Percentiles rank a stretch among this genome's conserved stretches.
phyloP scores from a whole-genome alignment of 208 protist species.

The Wallacemonas sp. region DNA sequence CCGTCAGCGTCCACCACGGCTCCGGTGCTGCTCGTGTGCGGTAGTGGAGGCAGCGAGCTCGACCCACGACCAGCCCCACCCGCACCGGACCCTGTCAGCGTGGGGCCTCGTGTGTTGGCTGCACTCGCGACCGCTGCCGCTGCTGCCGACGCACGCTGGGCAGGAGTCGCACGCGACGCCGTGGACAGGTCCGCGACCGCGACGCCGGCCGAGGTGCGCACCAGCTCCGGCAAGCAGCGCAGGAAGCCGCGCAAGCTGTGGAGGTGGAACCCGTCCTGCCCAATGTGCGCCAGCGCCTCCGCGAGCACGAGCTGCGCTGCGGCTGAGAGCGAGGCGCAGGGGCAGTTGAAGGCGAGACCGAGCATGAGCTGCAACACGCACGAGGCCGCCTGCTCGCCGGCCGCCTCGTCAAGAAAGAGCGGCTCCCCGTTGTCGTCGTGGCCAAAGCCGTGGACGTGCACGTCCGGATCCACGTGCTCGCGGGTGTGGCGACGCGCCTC shows the following conservation, averaged over 20 bases:
- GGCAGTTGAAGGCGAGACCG: conserved; percentile 70
- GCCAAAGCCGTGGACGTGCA: conserved; percentile 1
- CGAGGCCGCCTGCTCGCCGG: conserved; percentile 34
- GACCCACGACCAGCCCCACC: conserved; percentile 7
- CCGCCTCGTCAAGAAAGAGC: conserved; percentile 6
- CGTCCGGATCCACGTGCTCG: neutral
- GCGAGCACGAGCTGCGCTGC: conserved; percentile 71
- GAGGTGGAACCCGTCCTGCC: conserved; percentile 4
- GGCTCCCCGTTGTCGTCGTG: conserved; percentile 6
- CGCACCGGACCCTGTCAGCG: neutral
- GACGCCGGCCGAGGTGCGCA: neutral
- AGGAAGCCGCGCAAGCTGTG: conserved; percentile 17
- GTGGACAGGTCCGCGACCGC: neutral
- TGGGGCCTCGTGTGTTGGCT: too few species aligned
- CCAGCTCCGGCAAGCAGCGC: conserved; percentile 1
- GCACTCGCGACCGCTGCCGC: neutral
- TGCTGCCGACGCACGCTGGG: conserved; percentile 12
- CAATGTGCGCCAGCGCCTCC: conserved; percentile 12
- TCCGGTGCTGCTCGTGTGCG: neutral
- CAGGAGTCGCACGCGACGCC: neutral
- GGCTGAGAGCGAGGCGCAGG: conserved; percentile 50
- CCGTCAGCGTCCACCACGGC: neutral
- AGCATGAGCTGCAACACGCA: conserved; percentile 51
- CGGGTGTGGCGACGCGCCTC: too few species aligned
- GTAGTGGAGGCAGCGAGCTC: conserved; percentile 1